These are phyloP conservation scores for Talaromyces sp. DNA, from an alignment of 2,329 filamentous ascomycete genomes.

Conservation along the genomic window DNA sequence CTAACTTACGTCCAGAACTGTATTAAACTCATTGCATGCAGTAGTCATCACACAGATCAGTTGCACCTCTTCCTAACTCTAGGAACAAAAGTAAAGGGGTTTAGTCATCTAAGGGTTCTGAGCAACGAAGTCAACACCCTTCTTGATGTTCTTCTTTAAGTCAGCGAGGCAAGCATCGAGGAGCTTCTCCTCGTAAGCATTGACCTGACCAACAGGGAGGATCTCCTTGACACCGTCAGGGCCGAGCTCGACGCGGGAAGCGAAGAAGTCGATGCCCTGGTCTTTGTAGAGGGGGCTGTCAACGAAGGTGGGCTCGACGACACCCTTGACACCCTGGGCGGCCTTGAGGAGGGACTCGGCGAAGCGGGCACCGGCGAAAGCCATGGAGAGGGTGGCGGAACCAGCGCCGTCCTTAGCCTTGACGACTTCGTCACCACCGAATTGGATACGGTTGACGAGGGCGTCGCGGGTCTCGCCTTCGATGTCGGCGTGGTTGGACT, in stretches of 20 bases:
- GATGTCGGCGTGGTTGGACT: conserved; percentile 83
- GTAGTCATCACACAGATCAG: conserved; percentile 10
- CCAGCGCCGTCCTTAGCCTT: conserved; percentile 98
- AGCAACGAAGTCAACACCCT: conserved; percentile 71
- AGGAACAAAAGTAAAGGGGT: background rate
- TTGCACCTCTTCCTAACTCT: background rate
- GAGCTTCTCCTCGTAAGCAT: conserved; percentile 82
- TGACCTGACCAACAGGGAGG: conserved; percentile 78
- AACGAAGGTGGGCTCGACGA: conserved; percentile 94
- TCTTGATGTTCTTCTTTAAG: conserved; percentile 76
- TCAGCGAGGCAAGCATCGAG: conserved; percentile 76
- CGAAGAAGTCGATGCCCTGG: conserved; percentile 96
- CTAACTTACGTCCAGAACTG: conserved; percentile 10
- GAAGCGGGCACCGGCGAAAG: conserved; percentile 82
- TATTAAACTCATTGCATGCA: conserved; percentile 9
- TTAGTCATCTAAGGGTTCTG: conserved; percentile 48
- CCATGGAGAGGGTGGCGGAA: conserved; percentile 97
- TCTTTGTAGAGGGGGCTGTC: conserved; percentile 98
- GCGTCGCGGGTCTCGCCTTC: conserved; percentile 68
- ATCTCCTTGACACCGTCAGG: conserved; percentile 96
- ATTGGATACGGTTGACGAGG: conserved; percentile 93
- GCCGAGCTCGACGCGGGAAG: conserved; percentile 91
- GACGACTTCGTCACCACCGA: conserved; percentile 98
- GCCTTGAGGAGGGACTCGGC: conserved; percentile 93
- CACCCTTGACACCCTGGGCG: conserved; percentile 86